Evolutionary conservation across 352 stramenopile genomes (phyloP).

Genomic region (Phytophthora tentaculata): DNA sequence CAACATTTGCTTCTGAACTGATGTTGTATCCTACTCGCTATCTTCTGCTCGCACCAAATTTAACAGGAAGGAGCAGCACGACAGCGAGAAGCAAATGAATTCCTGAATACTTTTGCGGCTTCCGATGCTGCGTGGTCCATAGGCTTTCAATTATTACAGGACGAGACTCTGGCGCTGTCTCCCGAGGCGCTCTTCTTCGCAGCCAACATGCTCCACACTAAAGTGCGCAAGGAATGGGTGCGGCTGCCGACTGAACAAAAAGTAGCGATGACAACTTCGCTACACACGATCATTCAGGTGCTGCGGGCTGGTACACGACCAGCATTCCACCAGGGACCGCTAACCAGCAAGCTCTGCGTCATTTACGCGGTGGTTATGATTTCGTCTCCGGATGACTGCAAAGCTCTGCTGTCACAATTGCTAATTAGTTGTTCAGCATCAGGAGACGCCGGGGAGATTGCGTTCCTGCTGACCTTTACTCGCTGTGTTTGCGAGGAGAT

Average conservation of each 20-base stretch:
- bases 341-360: constrained; percentile 66
- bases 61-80: constrained; percentile 58
- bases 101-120: constrained; percentile 60
- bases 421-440: constrained; percentile 30
- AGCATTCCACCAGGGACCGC: constrained; percentile 37
- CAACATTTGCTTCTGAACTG: not conserved
- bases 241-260: constrained; percentile 46
- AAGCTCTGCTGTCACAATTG: constrained; percentile 42
- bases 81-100: constrained; percentile 76
- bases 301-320: constrained; percentile 30
- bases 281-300: constrained; percentile 49
- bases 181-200: constrained; percentile 75
- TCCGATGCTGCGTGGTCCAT: constrained; percentile 62
- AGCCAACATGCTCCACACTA: constrained; percentile 78
- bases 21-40: not conserved
- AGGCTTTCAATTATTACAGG: constrained; percentile 54
- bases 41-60: not conserved
- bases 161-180: constrained; percentile 50
- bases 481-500: constrained; percentile 76
- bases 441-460: constrained; percentile 41
- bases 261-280: constrained; percentile 38
- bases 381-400: constrained; percentile 61
- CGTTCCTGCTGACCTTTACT: constrained; percentile 61
- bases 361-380: constrained; percentile 65
- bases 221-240: constrained; percentile 73